A percentile compares a stretch with the other conserved stretches of the same genome.
Evolutionary conservation across 1,139 yeast species (phyloP).

Genomic region (Geotrichum restrictum): DNA sequence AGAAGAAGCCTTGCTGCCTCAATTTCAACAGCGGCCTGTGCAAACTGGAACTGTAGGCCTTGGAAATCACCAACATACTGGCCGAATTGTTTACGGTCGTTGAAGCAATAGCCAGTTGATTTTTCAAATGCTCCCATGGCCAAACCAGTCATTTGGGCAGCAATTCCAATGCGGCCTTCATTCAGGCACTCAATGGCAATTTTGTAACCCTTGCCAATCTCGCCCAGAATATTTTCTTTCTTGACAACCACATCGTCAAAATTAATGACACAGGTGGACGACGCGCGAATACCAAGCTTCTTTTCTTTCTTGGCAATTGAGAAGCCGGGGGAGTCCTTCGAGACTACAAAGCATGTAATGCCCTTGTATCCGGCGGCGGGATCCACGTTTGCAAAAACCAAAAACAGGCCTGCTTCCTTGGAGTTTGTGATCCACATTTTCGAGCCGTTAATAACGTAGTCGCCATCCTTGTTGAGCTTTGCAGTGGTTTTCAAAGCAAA

Average conservation of each 20-base stretch:
- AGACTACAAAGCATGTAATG: constrained; percentile 46
- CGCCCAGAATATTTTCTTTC: constrained; percentile 43
- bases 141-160: constrained; percentile 46
- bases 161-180: constrained; percentile 48
- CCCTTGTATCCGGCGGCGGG: constrained; percentile 46
- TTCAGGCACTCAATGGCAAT: constrained; percentile 45
- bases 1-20: constrained; percentile 46
- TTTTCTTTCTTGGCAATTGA: constrained; percentile 46
- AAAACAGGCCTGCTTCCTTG: constrained; percentile 44
- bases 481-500: constrained; percentile 44
- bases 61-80: constrained; percentile 45
- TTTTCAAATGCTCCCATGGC: constrained; percentile 45
- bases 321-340: constrained; percentile 41
- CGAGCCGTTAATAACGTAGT: constrained; percentile 40
- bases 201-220: constrained; percentile 46
- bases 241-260: constrained; percentile 45
- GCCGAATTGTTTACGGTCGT: constrained; percentile 46
- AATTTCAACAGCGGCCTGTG: constrained; percentile 45
- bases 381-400: constrained; percentile 43
- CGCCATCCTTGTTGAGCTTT: constrained; percentile 38
- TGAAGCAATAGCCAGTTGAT: constrained; percentile 42
- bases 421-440: constrained; percentile 49
- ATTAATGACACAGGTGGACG: constrained; percentile 44
- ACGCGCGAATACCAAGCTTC: constrained; percentile 45
- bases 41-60: constrained; percentile 47